Evolutionary conservation across 106 monocot species (phyloP).

Genomic region (Xerophyta viscosa): DNA sequence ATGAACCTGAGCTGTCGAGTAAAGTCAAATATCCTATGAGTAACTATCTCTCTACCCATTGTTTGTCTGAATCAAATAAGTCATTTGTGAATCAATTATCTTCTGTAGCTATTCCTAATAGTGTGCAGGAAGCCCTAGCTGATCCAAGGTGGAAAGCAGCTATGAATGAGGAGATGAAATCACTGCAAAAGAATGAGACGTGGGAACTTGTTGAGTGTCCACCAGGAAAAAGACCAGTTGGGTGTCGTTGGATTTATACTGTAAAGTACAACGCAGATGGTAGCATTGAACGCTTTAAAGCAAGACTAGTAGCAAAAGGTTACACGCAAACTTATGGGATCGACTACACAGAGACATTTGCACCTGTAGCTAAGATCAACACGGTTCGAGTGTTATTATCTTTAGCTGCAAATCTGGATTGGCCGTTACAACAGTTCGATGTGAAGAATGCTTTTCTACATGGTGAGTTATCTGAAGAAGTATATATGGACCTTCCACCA

Average conservation of each 20-base stretch:
- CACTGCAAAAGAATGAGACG: constrained; percentile 6
- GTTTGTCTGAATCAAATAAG: not conserved
- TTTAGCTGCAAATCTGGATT: constrained; percentile 4
- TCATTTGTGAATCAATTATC: not conserved
- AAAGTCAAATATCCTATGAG: not conserved
- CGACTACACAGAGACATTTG: constrained; percentile 7
- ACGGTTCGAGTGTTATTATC: not conserved
- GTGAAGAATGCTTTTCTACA: constrained; percentile 10
- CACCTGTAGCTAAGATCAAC: too few relatives aligned
- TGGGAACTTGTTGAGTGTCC: constrained; percentile 2
- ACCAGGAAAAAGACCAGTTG: not conserved
- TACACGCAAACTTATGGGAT: constrained; percentile 9
- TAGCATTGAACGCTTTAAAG: constrained; percentile 2
- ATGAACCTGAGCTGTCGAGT: too few relatives aligned
- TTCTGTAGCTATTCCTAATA: not conserved
- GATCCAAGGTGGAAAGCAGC: not conserved
- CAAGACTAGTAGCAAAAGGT: not conserved
- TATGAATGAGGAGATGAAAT: constrained; percentile 2
- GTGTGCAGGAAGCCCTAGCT: constrained; percentile 5
- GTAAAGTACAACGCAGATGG: too few relatives aligned
- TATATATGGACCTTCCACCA: constrained; percentile 14
- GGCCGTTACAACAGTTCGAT: constrained; percentile 6
- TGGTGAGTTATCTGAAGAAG: constrained; percentile 8
- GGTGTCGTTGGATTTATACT: constrained; percentile 1
- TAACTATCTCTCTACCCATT: not conserved